phyloP scores from a whole-genome alignment of 2,329 filamentous ascomycete genomes.

The Dothideomycetes sp. region DNA sequence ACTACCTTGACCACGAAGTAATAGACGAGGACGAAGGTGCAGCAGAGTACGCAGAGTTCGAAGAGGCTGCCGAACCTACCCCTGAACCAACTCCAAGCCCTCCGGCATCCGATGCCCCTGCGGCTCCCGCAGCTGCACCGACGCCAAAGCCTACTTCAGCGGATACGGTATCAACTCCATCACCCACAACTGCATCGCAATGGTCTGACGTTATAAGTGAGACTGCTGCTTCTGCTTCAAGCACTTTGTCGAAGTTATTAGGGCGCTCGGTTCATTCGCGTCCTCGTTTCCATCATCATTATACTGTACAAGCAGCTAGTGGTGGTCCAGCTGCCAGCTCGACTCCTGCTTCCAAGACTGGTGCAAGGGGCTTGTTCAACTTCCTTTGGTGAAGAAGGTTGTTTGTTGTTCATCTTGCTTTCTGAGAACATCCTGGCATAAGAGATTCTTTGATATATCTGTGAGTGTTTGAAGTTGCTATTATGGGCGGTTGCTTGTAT shows the following conservation, averaged over 20 bases:
- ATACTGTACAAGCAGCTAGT: neutral
- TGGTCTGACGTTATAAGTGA: conserved; percentile 1
- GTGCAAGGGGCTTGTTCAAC: conserved; percentile 6
- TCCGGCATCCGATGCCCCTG: neutral
- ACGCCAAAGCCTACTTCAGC: conserved; percentile 1
- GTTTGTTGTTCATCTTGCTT: neutral
- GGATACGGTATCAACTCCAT: neutral
- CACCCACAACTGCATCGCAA: conserved; percentile 1
- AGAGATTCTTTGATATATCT: no score
- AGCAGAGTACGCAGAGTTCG: no score
- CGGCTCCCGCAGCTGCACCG: conserved; percentile 1
- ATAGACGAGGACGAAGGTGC: no score
- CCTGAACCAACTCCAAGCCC: neutral
- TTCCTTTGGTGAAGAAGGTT: conserved; percentile 8
- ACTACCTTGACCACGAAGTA: no score
- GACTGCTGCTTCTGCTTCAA: neutral
- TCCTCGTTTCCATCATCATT: conserved; percentile 3
- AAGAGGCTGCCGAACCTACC: no score
- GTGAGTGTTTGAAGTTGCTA: no score
- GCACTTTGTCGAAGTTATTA: neutral
- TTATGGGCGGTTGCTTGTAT: no score
- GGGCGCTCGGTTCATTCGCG: conserved; percentile 11
- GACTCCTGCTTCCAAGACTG: neutral
- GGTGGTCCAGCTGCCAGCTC: neutral
- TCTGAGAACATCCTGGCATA: no score